These are phyloP conservation scores for Lophium mytilinum DNA, from an alignment of 495 filamentous ascomycete species.

Conservation along the genomic window DNA sequence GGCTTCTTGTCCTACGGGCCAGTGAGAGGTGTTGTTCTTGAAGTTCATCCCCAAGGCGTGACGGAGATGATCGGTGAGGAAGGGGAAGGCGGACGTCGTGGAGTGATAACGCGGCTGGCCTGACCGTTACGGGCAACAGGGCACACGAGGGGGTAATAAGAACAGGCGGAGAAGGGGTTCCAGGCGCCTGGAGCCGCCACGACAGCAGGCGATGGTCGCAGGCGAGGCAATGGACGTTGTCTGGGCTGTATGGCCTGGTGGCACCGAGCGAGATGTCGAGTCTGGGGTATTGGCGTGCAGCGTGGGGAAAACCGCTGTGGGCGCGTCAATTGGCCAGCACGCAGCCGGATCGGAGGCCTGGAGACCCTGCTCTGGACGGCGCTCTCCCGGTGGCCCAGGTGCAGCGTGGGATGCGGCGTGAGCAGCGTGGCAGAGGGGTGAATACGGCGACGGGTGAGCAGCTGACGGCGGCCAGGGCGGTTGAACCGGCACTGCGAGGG, in stretches of 20 bases:
- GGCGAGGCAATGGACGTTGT: neutral
- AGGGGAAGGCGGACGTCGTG: neutral
- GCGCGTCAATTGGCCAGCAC: slow-evolving; percentile 14
- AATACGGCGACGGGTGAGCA: neutral
- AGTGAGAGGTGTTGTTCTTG: slow-evolving; percentile 30
- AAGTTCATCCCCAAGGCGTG: slow-evolving; percentile 30
- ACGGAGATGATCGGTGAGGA: neutral
- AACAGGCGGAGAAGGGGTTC: neutral
- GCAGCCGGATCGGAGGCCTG: neutral
- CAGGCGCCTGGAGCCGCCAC: neutral
- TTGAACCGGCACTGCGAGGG: neutral
- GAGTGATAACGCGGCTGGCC: neutral
- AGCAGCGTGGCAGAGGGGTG: neutral
- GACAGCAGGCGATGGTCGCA: slow-evolving; percentile 1
- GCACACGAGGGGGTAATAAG: neutral
- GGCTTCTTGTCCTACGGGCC: slow-evolving; percentile 35
- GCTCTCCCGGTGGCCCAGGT: neutral
- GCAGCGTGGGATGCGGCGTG: slow-evolving; percentile 1
- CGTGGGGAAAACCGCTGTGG: slow-evolving; percentile 12
- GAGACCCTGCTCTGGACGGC: neutral
- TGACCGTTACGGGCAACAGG: neutral
- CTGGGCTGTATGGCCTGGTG: neutral
- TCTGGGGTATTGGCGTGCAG: slow-evolving; percentile 22
- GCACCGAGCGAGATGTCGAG: neutral
- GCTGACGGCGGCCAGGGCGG: neutral